Base-by-base conservation (phyloP, 139 green algal species). In the Picochlorum sp. region DNA sequence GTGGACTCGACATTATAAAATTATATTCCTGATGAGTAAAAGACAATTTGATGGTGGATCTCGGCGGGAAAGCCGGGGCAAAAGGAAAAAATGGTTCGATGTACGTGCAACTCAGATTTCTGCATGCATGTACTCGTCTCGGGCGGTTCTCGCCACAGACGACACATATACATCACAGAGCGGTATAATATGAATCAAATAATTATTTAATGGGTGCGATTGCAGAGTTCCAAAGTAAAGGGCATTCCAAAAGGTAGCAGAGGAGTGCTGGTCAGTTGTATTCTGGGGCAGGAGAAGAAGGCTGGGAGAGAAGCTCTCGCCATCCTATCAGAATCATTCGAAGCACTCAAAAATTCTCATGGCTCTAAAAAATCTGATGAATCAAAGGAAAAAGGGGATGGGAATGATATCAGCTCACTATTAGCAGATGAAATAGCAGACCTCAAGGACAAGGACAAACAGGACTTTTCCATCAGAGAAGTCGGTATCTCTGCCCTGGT, bases 351-450 rank as follows among this genome's bases (percentile, higher is more conserved):
- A 2, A 32, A 56, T 45, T 26, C 61, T 15, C 63, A 4, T 13
- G 49, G 8, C 5, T 49, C 20, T 9, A 49, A 58, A n/a, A 23
- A 26, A 9, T 20, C 20, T 6, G 49, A 32, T 3, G 44, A 23
- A 11, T 49, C 34, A 41, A 41, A 41, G 34, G 9, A 67, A 30
- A 11, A 20, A 55, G 49, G 37, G 0, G 2, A 21, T 0, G 49
- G 41, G 14, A 23, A 30, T 9, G 75, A 84, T 57, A 75, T 84
- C 49, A 68, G 49, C 2, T 47, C 55, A 5, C 44, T 69, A 5
- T 52, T 84, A 24, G 78, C 63, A 38, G 62, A 49, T 21, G 78
- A 84, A 70, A 63, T 84, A 38, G 70, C 66, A 18, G 74, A 78
- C 14, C 54, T 84, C 4, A 76, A 78, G 28, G 32, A 74, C 3